Conservation (phyloP, 495 filamentous ascomycete genomes). For the Bryoglossum gracile region DNA sequence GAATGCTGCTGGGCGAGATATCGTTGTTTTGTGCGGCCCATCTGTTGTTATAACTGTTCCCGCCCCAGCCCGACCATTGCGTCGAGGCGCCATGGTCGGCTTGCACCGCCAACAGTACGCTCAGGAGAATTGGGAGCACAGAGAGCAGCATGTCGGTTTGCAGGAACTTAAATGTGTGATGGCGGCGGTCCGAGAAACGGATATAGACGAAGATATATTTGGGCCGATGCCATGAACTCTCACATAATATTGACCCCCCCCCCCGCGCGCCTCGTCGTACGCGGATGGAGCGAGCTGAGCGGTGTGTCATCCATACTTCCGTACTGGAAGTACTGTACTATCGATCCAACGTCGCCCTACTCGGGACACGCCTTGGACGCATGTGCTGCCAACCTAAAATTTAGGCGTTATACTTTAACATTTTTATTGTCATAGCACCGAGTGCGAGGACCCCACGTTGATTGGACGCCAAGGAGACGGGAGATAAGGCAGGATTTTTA, state of each 20-base stretch:
- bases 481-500: background rate
- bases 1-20: constrained; percentile 21
- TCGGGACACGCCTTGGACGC: background rate
- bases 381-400: too few relatives aligned
- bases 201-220: background rate
- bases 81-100: background rate
- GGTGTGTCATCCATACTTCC: background rate
- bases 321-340: background rate
- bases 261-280: background rate
- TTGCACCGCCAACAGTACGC: background rate
- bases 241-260: background rate
- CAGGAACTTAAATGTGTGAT: background rate
- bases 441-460: background rate
- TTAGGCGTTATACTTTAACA: too few relatives aligned
- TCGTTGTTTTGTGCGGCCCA: constrained; percentile 23
- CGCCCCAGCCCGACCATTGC: constrained; percentile 23
- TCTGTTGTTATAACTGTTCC: constrained; percentile 25
- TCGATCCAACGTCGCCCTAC: background rate
- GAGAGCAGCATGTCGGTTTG: background rate
- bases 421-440: background rate
- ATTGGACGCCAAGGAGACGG: background rate
- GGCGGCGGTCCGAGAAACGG: background rate
- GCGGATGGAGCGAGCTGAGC: background rate
- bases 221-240: background rate
- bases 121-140: background rate